Conservation (phyloP, 805 yeast genomes). For the Candida quercuum region DNA sequence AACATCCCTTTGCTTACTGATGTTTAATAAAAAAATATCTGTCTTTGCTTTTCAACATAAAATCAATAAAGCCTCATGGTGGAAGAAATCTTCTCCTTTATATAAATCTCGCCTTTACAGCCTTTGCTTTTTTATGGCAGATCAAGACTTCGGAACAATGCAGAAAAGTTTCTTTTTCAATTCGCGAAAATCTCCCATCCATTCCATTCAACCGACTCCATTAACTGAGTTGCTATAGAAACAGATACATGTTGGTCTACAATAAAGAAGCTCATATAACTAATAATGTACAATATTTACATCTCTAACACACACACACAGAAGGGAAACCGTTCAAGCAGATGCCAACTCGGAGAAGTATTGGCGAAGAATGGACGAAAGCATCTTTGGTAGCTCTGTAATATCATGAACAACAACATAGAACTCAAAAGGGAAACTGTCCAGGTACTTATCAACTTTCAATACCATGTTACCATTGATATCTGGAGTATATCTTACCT, state of each 20-base stretch:
- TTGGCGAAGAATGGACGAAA: slow-evolving; percentile 84
- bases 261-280: neutral
- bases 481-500: slow-evolving; percentile 77
- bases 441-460: slow-evolving; percentile 79
- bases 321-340: slow-evolving; percentile 4
- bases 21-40: too few species aligned
- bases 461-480: slow-evolving; percentile 64
- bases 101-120: too few species aligned
- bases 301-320: slow-evolving; percentile 6
- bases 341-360: slow-evolving; percentile 74
- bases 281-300: slow-evolving; percentile 2
- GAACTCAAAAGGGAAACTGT: slow-evolving; percentile 93
- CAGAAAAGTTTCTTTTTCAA: neutral
- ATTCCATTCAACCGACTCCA: too few species aligned
- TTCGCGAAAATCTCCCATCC: too few species aligned
- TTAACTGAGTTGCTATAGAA: too few species aligned
- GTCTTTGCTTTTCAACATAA: too few species aligned
- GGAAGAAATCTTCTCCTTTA: neutral
- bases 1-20: too few species aligned
- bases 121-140: too few species aligned
- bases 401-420: slow-evolving; percentile 91
- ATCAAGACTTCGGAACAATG: neutral
- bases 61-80: too few species aligned
- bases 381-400: slow-evolving; percentile 85
- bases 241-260: too few species aligned